Base-by-base conservation (phyloP, 2,329 filamentous ascomycete species). In the Fusarium chlamydosporum region DNA sequence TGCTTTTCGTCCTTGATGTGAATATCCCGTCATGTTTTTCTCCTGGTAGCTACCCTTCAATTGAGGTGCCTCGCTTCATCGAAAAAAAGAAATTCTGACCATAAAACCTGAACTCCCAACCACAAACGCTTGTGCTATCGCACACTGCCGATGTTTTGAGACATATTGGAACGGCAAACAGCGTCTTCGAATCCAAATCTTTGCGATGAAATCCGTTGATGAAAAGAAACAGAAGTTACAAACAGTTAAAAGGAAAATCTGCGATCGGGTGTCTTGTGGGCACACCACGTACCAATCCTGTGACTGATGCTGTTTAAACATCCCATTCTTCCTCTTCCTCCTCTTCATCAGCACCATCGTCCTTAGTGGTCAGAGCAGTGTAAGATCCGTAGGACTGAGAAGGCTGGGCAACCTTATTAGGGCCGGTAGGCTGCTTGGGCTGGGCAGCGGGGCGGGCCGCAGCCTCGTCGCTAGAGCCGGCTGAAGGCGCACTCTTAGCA, bases 261-360 rank as follows among this genome's bases (percentile, higher is more conserved):
- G 55, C 52, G 38, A 45, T 50, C 40, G 45, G 31, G 38, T 61
- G 64, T 29, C 43, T 47, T 35, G 16, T 38, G 55, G 43, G 38
- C 48, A 67, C 52, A 42, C 52, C 47, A 56, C 70, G 54, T 51
- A 68, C 26, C 33, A 45, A 34, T 34, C 41, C 52, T 48, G 43
- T 37, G 42, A 31, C 43, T 26, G 29, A 27, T 37, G 18, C 33
- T 31, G 31, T 23, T 68, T 78, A 86, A 56, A 86, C 84, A 53
- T 86, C 84, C 85, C 84, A 86, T 73, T 86, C 84, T 65, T 82
- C 79, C 68, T 84, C 80, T 60, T 79, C 77, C 43, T 82, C 80
- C 13, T 82, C 80, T n/a, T 82, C 80, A 16, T 81, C 80, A 38
- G 76, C 77, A 38, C 74, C 72, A 37, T 79, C 79, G 40, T 83